phyloP scores from a whole-genome alignment of 345 rosid species.

The Eucalyptus pauciflora region DNA sequence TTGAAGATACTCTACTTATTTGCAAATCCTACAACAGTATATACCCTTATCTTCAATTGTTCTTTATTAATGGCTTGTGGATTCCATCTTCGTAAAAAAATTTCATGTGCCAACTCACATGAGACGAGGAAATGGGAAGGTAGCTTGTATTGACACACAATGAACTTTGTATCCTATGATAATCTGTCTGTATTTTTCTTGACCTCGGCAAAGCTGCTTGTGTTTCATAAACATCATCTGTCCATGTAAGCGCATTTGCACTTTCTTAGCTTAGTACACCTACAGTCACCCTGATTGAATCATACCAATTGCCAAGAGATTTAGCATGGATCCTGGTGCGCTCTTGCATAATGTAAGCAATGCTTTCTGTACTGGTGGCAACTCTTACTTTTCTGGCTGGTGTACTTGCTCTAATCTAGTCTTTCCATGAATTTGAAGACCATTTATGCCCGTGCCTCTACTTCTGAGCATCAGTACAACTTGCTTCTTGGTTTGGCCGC shows the following conservation, averaged over 20 bases:
- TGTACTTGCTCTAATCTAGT: not conserved
- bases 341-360: not conserved
- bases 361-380: not conserved
- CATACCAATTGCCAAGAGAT: not conserved
- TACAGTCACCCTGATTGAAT: accelerated
- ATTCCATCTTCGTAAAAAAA: not conserved
- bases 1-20: not conserved
- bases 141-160: not conserved
- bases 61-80: not conserved
- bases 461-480: not conserved
- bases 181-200: not conserved
- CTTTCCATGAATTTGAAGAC: not conserved
- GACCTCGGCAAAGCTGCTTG: not conserved
- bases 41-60: not conserved
- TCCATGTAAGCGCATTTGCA: not conserved
- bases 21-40: not conserved
- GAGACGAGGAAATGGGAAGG: not conserved
- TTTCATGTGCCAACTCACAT: not conserved
- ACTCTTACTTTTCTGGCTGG: not conserved
- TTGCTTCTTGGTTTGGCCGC: not conserved
- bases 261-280: not conserved
- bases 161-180: not conserved
- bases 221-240: accelerated
- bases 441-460: not conserved
- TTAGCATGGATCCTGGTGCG: not conserved